Evolutionary conservation across 164 flowering plant species (phyloP).

Genomic region (Litsea cubeba): DNA sequence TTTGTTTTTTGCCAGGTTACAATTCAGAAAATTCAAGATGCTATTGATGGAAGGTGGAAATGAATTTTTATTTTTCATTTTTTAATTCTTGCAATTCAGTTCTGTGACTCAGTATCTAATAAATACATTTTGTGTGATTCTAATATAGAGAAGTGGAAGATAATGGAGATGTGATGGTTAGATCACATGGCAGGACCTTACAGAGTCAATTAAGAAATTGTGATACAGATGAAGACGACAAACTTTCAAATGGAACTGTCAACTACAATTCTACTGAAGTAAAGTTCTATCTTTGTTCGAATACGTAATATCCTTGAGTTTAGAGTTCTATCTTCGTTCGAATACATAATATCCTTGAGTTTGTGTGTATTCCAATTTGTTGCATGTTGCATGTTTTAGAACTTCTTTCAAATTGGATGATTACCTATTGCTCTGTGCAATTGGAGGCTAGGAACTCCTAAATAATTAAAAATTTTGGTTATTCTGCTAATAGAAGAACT

Average conservation of each 20-base stretch:
- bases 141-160: constrained; percentile 44
- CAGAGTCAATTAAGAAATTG: constrained; percentile 33
- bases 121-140: neutral
- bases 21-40: constrained; percentile 59
- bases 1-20: constrained; percentile 46
- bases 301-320: neutral
- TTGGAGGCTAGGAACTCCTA: neutral
- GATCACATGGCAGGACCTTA: constrained; percentile 34
- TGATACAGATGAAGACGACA: constrained; percentile 29
- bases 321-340: neutral
- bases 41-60: constrained; percentile 46
- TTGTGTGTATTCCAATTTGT: neutral
- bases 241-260: neutral
- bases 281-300: constrained; percentile 20
- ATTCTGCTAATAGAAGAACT: neutral
- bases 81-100: neutral
- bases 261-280: constrained; percentile 34
- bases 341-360: neutral
- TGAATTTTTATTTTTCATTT: constrained; percentile 2
- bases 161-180: constrained; percentile 32
- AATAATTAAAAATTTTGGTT: too few species aligned
- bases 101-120: neutral
- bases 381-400: neutral
- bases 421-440: neutral
- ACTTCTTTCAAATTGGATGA: neutral